Evolutionary conservation across 2,329 filamentous ascomycete genomes (phyloP).

Genomic region (Venturia nashicola): DNA sequence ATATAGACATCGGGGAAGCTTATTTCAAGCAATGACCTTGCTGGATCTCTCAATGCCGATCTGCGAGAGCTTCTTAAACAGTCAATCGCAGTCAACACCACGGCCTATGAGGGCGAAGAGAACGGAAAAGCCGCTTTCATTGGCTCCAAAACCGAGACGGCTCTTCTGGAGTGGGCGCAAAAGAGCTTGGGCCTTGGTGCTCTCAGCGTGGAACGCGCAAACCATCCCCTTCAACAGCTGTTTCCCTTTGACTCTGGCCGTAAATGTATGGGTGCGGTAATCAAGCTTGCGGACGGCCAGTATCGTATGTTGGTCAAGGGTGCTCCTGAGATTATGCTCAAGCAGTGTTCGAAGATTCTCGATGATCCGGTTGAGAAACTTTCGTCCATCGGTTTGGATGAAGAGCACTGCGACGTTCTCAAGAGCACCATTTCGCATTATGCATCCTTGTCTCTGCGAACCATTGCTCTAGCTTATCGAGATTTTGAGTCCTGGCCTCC

Average conservation of each 20-base stretch:
- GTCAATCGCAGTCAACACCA: slow-evolving; percentile 51
- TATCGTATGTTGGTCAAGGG: slow-evolving; percentile 46
- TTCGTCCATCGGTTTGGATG: slow-evolving; percentile 38
- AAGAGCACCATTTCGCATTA: slow-evolving; percentile 62
- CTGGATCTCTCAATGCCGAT: slow-evolving; percentile 2
- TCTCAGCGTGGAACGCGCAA: slow-evolving; percentile 48
- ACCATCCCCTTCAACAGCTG: slow-evolving; percentile 44
- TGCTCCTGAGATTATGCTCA: slow-evolving; percentile 38
- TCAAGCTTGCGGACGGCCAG: slow-evolving; percentile 41
- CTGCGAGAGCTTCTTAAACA: slow-evolving; percentile 9
- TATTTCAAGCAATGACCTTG: slow-evolving; percentile 3
- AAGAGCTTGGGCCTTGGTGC: slow-evolving; percentile 53
- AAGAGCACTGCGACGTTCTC: slow-evolving; percentile 46
- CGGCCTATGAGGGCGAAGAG: slow-evolving; percentile 54
- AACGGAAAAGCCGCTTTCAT: slow-evolving; percentile 50
- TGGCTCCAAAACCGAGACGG: slow-evolving; percentile 68
- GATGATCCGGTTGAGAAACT: slow-evolving; percentile 48
- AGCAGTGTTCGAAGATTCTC: slow-evolving; percentile 39
- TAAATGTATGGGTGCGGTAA: slow-evolving; percentile 58
- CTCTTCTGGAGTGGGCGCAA: slow-evolving; percentile 56
- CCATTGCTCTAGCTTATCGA: slow-evolving; percentile 71
- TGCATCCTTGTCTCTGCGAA: slow-evolving; percentile 67
- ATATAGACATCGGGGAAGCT: not conserved
- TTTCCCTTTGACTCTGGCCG: slow-evolving; percentile 51
- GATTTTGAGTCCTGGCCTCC: slow-evolving; percentile 81